Base-by-base conservation (phyloP, 345 rosid species). In the Aurinia saxatilis region DNA sequence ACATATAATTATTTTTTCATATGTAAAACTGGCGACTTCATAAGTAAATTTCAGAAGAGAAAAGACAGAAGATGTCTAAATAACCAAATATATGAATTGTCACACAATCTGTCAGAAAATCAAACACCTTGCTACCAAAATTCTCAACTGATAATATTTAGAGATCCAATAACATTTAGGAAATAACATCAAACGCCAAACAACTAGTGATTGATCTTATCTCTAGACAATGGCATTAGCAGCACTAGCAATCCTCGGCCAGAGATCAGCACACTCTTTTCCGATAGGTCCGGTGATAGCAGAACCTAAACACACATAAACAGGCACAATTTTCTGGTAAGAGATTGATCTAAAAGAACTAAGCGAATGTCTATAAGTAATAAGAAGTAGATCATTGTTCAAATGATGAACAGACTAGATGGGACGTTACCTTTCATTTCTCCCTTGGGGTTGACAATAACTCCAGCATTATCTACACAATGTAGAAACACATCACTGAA, bases 401-500 rank as follows among this genome's bases (percentile, higher is more conserved):
- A n/a, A n/a, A n/a, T n/a, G n/a, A n/a, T n/a, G n/a, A n/a, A n/a
- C n/a, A n/a, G n/a, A n/a, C n/a, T n/a, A n/a, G n/a, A n/a, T n/a
- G n/a, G n/a, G n/a, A n/a, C n/a, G n/a, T n/a, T n/a, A n/a, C n/a
- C 98, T 84, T 89, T 89, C 98, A 92, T 89, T 73, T 92, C 96
- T 47, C 96, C 98, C 66, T 92, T 89, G 1, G 95, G 96, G 50
- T 92, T 92, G 51, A 92, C 96, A 12, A 89, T 92, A 15, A 92
- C 98, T 39, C 98, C 98, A 10, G 98, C 96, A 80, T 92, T 92
- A 77, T 92, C 98, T 92, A 82, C 16, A 5, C 63, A 78, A 10
- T 10, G 4, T 8, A 55, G 1, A 2, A 55, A 56, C 15, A 39
- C 0, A 38, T 2, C 10, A 13, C 33, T 0, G 1, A 7, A 47